phyloP scores from a whole-genome alignment of 225 moss, liverwort and hornwort species.

The Rhytidiadelphus loreus region DNA sequence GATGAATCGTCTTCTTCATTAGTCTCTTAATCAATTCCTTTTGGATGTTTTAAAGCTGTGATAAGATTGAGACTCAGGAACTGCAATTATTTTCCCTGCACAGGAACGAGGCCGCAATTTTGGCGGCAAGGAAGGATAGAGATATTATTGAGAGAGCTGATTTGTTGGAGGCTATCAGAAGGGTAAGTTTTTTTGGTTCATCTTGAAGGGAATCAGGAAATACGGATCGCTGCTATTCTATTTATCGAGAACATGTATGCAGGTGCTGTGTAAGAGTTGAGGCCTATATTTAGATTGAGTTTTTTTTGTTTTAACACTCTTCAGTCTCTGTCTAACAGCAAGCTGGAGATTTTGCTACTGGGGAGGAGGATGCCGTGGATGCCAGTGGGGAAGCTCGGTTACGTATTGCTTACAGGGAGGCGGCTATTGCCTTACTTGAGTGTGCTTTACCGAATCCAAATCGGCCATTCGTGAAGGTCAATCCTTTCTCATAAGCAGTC shows the following conservation, averaged over 20 bases:
- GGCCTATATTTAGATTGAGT: background rate
- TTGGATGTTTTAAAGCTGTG: background rate
- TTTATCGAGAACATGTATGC: background rate
- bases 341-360: slow-evolving; percentile 92
- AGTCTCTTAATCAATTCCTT: background rate
- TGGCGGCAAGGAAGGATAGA: slow-evolving; percentile 93
- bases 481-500: background rate
- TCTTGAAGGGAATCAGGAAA: background rate
- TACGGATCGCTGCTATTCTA: background rate
- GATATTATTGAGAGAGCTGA: slow-evolving; percentile 76
- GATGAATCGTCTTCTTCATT: background rate
- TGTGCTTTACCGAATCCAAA: slow-evolving; percentile 73
- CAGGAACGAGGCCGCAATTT: slow-evolving; percentile 99
- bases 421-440: slow-evolving; percentile 84
- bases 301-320: slow-evolving; percentile 4
- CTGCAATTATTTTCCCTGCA: background rate
- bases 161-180: slow-evolving; percentile 72
- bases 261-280: background rate
- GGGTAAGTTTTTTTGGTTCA: slow-evolving; percentile 30
- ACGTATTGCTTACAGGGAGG: slow-evolving; percentile 89
- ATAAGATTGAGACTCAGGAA: background rate
- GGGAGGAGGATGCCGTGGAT: slow-evolving; percentile 90
- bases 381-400: slow-evolving; percentile 80
- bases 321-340: slow-evolving; percentile 49
- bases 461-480: slow-evolving; percentile 83